Evolutionary conservation across 306 rosid genomes (phyloP).

Genomic region (Begonia loranthoides): DNA sequence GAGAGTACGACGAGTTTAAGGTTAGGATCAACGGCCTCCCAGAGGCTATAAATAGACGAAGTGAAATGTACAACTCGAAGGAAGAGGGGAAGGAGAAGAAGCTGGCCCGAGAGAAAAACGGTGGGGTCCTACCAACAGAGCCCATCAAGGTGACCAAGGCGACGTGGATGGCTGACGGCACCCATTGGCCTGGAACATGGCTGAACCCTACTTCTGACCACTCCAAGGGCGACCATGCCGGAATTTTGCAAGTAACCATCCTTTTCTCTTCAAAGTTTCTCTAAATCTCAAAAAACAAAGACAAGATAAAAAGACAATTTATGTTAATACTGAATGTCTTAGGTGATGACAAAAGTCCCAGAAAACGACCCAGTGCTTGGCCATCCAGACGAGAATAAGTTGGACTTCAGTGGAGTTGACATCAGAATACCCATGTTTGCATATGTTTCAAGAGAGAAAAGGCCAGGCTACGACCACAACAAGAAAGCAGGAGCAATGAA

Average conservation of each 20-base stretch:
- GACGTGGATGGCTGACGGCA: slow-evolving; percentile 92
- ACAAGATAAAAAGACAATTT: no score
- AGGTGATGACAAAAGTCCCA: slow-evolving; percentile 62
- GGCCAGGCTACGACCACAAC: slow-evolving; percentile 74
- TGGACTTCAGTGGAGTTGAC: slow-evolving; percentile 73
- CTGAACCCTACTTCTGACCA: slow-evolving; percentile 36
- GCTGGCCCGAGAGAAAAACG: slow-evolving; percentile 34
- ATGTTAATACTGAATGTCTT: neutral
- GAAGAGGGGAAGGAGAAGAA: slow-evolving; percentile 55
- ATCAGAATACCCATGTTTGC: slow-evolving; percentile 73
- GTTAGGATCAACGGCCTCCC: slow-evolving; percentile 78
- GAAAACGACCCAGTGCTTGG: slow-evolving; percentile 58
- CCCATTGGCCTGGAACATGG: slow-evolving; percentile 92
- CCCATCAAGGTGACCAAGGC: slow-evolving; percentile 27
- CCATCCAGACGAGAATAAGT: slow-evolving; percentile 31
- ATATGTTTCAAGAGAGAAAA: slow-evolving; percentile 71
- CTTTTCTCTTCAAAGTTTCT: no score
- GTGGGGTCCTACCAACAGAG: slow-evolving; percentile 28
- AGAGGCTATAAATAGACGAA: slow-evolving; percentile 34
- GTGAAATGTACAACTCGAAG: slow-evolving; percentile 32
- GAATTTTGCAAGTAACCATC: slow-evolving; percentile 39
- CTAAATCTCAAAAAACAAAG: no score
- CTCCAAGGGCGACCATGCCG: slow-evolving; percentile 80
- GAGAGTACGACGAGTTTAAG: slow-evolving; percentile 87
- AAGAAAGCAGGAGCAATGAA: slow-evolving; percentile 96